Base-by-base conservation (phyloP, 2,329 filamentous ascomycete genomes). In the Paecilomyces fulvus region DNA sequence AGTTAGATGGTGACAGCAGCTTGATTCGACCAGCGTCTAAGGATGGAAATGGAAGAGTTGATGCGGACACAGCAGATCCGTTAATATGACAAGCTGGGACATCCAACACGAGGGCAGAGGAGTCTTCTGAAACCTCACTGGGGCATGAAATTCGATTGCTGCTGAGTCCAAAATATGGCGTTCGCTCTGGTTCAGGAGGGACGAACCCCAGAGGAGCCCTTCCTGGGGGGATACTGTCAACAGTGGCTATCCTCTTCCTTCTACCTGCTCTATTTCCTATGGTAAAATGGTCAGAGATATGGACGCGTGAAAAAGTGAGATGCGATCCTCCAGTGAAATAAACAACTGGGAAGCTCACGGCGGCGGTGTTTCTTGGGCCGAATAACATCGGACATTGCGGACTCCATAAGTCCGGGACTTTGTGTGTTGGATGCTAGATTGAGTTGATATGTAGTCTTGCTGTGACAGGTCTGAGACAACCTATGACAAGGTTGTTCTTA, bases 151-250 rank as follows among this genome's bases (percentile, higher is more conserved):
- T 54, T 31, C 17, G 49, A 48, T 51, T 54, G 8, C 43, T 31
- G 31, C 11, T 52, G 23, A 12, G 5, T 49, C 23, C 46, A 43
- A 23, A 25, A 51, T 48, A 55, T 23, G 49, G 43, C 23, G 23
- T 49, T 10, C 20, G n/a, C 28, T 48, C 56, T 31, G 21, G 10
- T 28, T 52, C 46, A 6, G 51, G 17, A 20, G 30, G 25, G n/a
- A 49, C 23, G 25, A 56, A 58, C 2, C 59, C 61, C 25, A 59
- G 28, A 31, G 61, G 60, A 55, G 56, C 58, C 53, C 60, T 54
- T 30, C 55, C 60, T 49, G 61, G 59, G n/a, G 30, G 49, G 11
- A 64, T 55, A 20, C 56, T 60, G 11, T 58, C 58, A 37, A 61
- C 54, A 3, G 50, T 54, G 11, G 49, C 21, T 30, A 25, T 30